These are phyloP conservation scores for Aegilops umbellulata DNA, from an alignment of 176 grass and related monocot genomes.

Conservation along the genomic window DNA sequence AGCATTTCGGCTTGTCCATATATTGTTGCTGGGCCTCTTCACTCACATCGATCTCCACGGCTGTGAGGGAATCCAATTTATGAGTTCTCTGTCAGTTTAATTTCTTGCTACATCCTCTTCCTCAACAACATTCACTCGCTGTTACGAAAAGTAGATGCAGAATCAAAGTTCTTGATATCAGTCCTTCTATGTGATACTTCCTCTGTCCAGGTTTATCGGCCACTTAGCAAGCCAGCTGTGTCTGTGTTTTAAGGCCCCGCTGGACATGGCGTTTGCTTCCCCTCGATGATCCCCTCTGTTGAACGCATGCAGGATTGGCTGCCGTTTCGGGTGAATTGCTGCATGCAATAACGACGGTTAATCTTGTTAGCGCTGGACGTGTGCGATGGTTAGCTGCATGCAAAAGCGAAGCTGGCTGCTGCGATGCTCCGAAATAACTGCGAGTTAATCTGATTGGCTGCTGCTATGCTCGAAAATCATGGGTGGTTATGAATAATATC, in stretches of 20 bases:
- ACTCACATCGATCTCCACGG: background rate
- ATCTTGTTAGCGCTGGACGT: background rate
- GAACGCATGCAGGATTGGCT: background rate
- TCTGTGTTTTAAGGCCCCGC: background rate
- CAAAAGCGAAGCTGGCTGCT: too few relatives aligned
- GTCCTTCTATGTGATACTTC: background rate
- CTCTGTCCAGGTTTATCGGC: background rate
- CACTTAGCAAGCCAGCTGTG: too few relatives aligned
- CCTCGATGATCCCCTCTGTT: background rate
- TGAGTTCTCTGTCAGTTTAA: background rate
- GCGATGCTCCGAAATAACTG: too few relatives aligned
- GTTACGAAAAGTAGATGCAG: background rate
- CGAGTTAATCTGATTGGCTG: too few relatives aligned
- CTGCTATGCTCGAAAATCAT: too few relatives aligned
- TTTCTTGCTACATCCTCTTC: background rate
- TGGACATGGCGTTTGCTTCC: background rate
- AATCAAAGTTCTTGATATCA: background rate
- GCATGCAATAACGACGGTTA: background rate
- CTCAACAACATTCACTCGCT: background rate
- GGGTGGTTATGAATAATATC: too few relatives aligned
- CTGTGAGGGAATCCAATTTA: background rate
- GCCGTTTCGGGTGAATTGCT: background rate
- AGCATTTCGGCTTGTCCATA: background rate
- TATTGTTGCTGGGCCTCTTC: background rate
- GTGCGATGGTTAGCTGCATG: too few relatives aligned